phyloP scores from a whole-genome alignment of 192 early-diverging fungal species.

The Podila horticola region DNA sequence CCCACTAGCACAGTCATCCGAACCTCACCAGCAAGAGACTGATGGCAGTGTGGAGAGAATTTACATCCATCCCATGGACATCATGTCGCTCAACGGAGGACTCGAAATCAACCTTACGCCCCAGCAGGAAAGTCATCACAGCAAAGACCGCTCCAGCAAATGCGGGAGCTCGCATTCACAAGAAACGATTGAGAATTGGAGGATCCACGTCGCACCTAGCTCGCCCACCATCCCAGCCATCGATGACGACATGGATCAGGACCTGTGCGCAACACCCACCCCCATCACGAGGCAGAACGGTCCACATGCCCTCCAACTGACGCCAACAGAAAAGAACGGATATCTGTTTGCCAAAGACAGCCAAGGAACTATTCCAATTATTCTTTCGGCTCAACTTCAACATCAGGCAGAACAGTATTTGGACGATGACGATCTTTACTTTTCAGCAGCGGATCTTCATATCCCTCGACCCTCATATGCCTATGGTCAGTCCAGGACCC shows the following conservation, averaged over 20 bases:
- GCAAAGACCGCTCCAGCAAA: conserved; percentile 4
- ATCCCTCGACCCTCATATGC: conserved; percentile 35
- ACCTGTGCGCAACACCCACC: neutral
- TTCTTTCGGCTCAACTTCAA: conserved; percentile 25
- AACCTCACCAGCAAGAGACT: neutral
- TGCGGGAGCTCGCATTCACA: conserved; percentile 28
- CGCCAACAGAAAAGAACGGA: neutral
- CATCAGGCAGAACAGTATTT: neutral
- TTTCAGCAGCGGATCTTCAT: conserved; percentile 15
- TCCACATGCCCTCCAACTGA: neutral
- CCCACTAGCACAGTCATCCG: neutral
- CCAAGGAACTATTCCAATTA: conserved; percentile 33
- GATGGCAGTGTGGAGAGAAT: neutral
- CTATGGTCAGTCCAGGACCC: conserved; percentile 25
- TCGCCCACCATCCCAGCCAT: conserved; percentile 22
- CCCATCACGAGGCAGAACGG: neutral
- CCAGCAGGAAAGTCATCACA: neutral
- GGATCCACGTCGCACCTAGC: conserved; percentile 35
- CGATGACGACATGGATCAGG: neutral
- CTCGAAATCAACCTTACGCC: neutral
- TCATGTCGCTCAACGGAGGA: neutral
- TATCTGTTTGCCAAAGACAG: conserved; percentile 6
- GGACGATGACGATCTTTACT: neutral
- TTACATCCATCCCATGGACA: conserved; percentile 5
- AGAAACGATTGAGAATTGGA: conserved; percentile 45